Conservation (phyloP, 441 rosid species). For the Flueggea neowawraea region DNA sequence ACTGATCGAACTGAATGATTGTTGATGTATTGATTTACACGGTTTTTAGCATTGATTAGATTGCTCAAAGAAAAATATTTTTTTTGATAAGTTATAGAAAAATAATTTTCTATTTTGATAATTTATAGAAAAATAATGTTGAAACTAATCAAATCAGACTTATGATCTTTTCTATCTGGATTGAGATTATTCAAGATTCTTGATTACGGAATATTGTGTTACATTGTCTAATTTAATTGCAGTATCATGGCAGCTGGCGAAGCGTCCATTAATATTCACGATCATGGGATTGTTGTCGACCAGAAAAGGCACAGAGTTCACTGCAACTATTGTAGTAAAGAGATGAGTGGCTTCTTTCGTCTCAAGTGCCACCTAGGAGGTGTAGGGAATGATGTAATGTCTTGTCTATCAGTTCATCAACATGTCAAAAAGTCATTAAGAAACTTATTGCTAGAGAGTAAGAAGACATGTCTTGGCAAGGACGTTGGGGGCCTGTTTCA, state of each 20-base stretch:
- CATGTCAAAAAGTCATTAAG: conserved; percentile 29
- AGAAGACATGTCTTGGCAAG: conserved; percentile 1
- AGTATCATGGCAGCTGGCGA: conserved; percentile 25
- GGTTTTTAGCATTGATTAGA: too few relatives aligned
- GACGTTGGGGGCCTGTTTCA: conserved; percentile 14
- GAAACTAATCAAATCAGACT: too few relatives aligned
- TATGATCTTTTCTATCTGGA: too few relatives aligned
- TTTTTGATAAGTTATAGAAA: too few relatives aligned
- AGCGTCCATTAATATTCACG: conserved; percentile 20
- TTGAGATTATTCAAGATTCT: too few relatives aligned
- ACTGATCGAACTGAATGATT: too few relatives aligned
- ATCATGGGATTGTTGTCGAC: conserved; percentile 33
- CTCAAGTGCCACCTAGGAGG: conserved; percentile 54
- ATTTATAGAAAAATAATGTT: too few relatives aligned
- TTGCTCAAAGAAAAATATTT: too few relatives aligned
- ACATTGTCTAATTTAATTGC: conserved; percentile 4
- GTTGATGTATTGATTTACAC: too few relatives aligned
- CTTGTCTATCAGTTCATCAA: conserved; percentile 40
- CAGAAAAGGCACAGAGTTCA: conserved; percentile 21
- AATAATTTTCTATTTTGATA: too few relatives aligned
- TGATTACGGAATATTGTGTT: not conserved
- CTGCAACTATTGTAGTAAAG: conserved; percentile 56
- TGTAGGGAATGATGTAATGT: conserved; percentile 27
- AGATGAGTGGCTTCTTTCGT: conserved; percentile 19
- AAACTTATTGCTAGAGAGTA: conserved; percentile 8